These are phyloP conservation scores for Talaromyces sp. DNA, from an alignment of 2,329 filamentous ascomycete species.

Conservation along the genomic window DNA sequence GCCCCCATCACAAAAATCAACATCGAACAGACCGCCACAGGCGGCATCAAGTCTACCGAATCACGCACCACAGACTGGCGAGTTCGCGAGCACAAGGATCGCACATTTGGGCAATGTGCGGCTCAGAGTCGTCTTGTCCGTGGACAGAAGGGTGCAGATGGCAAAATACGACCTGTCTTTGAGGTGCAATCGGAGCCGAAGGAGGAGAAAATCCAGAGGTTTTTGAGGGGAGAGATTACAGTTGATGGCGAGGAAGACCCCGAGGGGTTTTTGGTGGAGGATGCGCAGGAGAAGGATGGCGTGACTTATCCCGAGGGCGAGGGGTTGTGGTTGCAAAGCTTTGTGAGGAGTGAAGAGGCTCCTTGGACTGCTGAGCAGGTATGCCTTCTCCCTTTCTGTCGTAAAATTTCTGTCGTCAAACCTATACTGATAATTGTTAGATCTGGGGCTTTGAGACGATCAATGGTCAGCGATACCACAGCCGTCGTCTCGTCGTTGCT, in stretches of 20 bases:
- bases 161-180: conserved; percentile 33
- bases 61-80: conserved; percentile 55
- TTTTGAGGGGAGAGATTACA: conserved; percentile 40
- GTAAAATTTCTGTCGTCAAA: not conserved
- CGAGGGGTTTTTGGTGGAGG: conserved; percentile 59
- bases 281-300: conserved; percentile 22
- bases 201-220: conserved; percentile 36
- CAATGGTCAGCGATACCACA: conserved; percentile 40
- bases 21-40: conserved; percentile 68
- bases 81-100: conserved; percentile 67
- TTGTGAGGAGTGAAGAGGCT: conserved; percentile 46
- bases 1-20: conserved; percentile 58
- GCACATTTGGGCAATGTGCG: conserved; percentile 70
- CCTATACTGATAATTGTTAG: conserved; percentile 22
- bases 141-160: conserved; percentile 34
- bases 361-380: conserved; percentile 57
- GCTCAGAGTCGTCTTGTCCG: conserved; percentile 57
- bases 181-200: conserved; percentile 37
- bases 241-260: conserved; percentile 55
- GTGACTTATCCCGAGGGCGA: conserved; percentile 32
- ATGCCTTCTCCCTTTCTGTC: conserved; percentile 16
- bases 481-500: conserved; percentile 40
- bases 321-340: conserved; percentile 48
- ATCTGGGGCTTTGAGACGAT: conserved; percentile 47
- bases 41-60: conserved; percentile 65